A percentile compares a stretch with the other conserved stretches of the same genome.
phyloP scores from a whole-genome alignment of 345 rosid genomes.

The Abelmoschus esculentus region DNA sequence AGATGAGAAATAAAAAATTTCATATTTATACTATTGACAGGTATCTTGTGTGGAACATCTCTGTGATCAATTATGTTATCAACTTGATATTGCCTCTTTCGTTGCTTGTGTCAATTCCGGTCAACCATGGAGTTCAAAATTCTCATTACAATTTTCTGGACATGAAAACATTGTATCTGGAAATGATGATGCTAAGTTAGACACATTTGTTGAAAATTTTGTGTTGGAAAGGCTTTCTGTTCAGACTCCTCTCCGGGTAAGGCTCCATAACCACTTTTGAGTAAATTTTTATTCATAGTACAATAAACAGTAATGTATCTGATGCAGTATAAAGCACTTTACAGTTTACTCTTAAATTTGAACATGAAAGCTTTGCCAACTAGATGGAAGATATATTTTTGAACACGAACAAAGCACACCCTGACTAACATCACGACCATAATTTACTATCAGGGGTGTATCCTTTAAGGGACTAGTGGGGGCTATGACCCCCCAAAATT shows the following conservation, averaged over 20 bases:
- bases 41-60: conserved; percentile 79
- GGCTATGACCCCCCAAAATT: no score
- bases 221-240: conserved; percentile 92
- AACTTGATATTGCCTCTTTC: conserved; percentile 79
- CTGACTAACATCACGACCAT: background rate
- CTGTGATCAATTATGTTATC: conserved; percentile 76
- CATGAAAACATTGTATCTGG: conserved; percentile 30
- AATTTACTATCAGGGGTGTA: background rate
- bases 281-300: background rate
- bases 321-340: background rate
- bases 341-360: no score
- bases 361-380: background rate
- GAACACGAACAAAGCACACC: background rate
- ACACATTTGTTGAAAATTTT: conserved; percentile 87
- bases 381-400: background rate
- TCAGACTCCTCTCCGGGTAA: conserved; percentile 92
- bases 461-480: no score
- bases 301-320: background rate
- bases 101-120: conserved; percentile 87
- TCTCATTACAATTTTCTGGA: conserved; percentile 59
- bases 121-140: conserved; percentile 63
- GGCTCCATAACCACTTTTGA: conserved; percentile 8
- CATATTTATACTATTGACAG: conserved; percentile 34
- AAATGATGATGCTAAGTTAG: conserved; percentile 43
- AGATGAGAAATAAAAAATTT: background rate